Evolutionary conservation across 768 basidiomycete species (phyloP).

Genomic region (Tulasnella sp.): DNA sequence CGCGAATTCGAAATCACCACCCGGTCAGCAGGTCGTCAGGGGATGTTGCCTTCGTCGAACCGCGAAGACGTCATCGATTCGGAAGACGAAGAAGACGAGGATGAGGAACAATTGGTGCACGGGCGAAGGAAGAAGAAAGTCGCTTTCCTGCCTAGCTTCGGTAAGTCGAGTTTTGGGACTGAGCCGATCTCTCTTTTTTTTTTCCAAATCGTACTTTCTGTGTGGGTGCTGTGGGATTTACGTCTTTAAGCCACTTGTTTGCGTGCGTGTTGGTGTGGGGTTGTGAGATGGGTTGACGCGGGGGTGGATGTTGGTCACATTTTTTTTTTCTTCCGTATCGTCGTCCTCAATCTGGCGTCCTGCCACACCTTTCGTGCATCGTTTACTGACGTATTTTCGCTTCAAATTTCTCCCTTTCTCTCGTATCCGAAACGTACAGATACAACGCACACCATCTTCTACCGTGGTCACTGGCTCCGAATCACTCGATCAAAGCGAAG

Average conservation of each 20-base stretch:
- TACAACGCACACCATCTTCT: slow-evolving; percentile 85
- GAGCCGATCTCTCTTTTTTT: neutral
- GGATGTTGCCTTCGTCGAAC: slow-evolving; percentile 56
- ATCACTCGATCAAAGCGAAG: slow-evolving; percentile 39
- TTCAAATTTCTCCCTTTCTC: neutral
- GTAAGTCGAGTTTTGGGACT: slow-evolving; percentile 18
- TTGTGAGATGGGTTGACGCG: neutral
- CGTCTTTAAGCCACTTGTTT: neutral
- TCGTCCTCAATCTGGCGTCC: neutral
- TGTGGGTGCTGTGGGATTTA: neutral
- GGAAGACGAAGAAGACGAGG: slow-evolving; percentile 62
- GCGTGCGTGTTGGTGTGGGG: neutral
- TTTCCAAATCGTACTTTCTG: neutral
- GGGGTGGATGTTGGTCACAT: neutral
- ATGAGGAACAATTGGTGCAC: slow-evolving; percentile 52
- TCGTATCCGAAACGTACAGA: slow-evolving; percentile 44
- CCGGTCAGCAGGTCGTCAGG: slow-evolving; percentile 60
- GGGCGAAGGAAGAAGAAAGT: slow-evolving; percentile 74
- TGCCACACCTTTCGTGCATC: no score
- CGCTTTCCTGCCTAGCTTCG: slow-evolving; percentile 63
- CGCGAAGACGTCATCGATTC: slow-evolving; percentile 69
- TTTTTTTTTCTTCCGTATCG: neutral
- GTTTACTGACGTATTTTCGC: neutral
- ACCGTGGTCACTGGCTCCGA: slow-evolving; percentile 82
- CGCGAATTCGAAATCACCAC: slow-evolving; percentile 89